Percentiles rank a stretch among this genome's conserved stretches.
Conservation (phyloP, 306 rosid genomes). For the Albizia julibrissin region DNA sequence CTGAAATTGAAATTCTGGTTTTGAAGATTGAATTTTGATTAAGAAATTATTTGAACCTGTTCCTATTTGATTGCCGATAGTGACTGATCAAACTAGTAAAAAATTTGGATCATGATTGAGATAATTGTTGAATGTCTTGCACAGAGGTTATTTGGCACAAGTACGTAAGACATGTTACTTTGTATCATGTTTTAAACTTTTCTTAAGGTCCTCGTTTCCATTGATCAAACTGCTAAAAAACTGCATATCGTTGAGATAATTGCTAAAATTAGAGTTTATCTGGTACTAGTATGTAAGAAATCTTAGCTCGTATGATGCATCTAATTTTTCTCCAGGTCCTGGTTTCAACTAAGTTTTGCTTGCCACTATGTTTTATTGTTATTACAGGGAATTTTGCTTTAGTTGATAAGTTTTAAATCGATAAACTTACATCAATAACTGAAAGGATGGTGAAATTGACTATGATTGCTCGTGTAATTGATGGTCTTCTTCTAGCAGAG, state of each 20-base stretch:
- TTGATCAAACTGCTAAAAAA: slow-evolving; percentile 16
- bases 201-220: background rate
- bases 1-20: slow-evolving; percentile 7
- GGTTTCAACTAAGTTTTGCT: slow-evolving; percentile 3
- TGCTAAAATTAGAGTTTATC: background rate
- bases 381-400: slow-evolving; percentile 30
- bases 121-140: background rate
- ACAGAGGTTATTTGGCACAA: slow-evolving; percentile 3
- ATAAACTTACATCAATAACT: slow-evolving; percentile 35
- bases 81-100: slow-evolving; percentile 21
- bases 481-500: slow-evolving; percentile 90
- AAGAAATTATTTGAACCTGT: slow-evolving; percentile 7
- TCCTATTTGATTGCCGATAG: slow-evolving; percentile 23
- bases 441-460: slow-evolving; percentile 95
- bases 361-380: slow-evolving; percentile 26
- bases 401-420: slow-evolving; percentile 29
- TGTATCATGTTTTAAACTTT: background rate
- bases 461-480: slow-evolving; percentile 94
- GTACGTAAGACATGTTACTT: background rate
- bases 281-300: slow-evolving; percentile 1
- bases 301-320: background rate
- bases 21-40: slow-evolving; percentile 17
- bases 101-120: background rate
- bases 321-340: background rate
- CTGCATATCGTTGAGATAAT: background rate